Conservation (phyloP, 257 asterid species). For the Solanum medicagineum region DNA sequence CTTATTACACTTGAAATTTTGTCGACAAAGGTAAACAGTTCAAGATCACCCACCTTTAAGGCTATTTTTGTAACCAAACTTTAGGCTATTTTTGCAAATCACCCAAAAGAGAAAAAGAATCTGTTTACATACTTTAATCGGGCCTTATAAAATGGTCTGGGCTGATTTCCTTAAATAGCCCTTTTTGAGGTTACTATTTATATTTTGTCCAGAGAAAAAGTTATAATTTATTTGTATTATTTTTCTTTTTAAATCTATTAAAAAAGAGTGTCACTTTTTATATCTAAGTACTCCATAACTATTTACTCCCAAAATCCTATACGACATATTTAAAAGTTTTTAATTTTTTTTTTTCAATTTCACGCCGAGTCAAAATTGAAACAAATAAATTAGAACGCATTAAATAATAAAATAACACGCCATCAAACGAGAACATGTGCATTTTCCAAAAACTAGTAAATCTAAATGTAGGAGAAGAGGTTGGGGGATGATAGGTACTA, state of each 20-base stretch:
- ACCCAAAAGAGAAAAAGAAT: background rate
- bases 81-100: background rate
- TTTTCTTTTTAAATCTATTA: background rate
- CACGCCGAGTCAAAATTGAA: background rate
- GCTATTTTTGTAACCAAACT: background rate
- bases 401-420: background rate
- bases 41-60: background rate
- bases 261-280: fast-evolving
- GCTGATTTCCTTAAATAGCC: background rate
- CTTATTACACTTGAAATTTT: background rate
- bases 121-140: background rate
- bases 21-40: background rate
- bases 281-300: background rate
- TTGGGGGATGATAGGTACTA: background rate
- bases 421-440: background rate
- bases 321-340: background rate
- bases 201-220: too few relatives aligned
- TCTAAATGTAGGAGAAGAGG: background rate
- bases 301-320: background rate
- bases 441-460: background rate
- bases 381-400: background rate
- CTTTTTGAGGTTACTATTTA: background rate
- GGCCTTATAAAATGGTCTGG: background rate
- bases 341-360: background rate
- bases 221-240: background rate